phyloP scores from a whole-genome alignment of 495 filamentous ascomycete species.

The Penicillium macrosclerotiorum region DNA sequence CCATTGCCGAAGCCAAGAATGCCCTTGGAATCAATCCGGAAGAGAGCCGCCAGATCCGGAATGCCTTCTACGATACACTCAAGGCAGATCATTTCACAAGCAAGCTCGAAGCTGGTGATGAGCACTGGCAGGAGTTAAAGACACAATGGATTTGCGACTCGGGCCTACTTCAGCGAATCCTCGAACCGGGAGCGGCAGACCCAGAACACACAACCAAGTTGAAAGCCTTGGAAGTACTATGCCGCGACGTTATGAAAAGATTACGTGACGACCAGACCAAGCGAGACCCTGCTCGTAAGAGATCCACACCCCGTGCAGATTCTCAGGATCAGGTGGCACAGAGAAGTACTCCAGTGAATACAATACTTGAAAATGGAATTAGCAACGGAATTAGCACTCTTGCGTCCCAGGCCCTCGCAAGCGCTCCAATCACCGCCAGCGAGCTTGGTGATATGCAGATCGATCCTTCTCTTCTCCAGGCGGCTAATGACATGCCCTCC shows the following conservation, averaged over 20 bases:
- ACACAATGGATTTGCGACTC: constrained; percentile 62
- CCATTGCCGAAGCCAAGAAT: constrained; percentile 71
- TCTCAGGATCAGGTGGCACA: constrained; percentile 23
- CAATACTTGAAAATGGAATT: constrained; percentile 30
- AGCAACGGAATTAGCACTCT: constrained; percentile 53
- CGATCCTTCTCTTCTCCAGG: constrained; percentile 58
- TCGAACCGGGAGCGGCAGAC: constrained; percentile 55
- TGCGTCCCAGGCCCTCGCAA: constrained; percentile 51
- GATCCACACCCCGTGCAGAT: constrained; percentile 23
- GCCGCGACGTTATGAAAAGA: constrained; percentile 72
- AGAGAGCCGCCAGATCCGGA: constrained; percentile 63
- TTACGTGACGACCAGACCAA: constrained; percentile 65
- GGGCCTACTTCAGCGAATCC: constrained; percentile 53
- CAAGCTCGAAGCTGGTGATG: constrained; percentile 67
- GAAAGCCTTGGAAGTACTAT: constrained; percentile 67
- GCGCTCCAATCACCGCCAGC: constrained; percentile 38
- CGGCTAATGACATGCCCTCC: constrained; percentile 48
- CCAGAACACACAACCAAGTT: constrained; percentile 54
- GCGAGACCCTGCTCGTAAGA: constrained; percentile 55
- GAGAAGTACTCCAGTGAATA: constrained; percentile 18
- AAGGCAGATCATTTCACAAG: constrained; percentile 69
- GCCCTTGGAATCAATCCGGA: constrained; percentile 69
- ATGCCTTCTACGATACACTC: constrained; percentile 64
- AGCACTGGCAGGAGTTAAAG: constrained; percentile 71
- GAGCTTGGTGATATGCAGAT: constrained; percentile 61